Conservation (phyloP, 2,329 filamentous ascomycete species). For the Aspergillus brasiliensis region DNA sequence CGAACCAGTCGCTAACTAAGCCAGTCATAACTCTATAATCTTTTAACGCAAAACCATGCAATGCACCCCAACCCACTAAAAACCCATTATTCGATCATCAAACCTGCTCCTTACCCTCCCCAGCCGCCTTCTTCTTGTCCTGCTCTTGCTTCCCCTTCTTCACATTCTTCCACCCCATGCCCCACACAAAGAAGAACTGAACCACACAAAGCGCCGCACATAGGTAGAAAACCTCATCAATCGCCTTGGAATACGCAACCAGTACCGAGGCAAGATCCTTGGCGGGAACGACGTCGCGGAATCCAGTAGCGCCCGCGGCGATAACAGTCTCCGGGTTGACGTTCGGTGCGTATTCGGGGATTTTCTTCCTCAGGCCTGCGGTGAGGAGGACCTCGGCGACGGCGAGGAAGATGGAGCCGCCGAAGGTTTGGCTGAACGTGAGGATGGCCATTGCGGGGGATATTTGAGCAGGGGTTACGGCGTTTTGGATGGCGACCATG, state of each 20-base stretch:
- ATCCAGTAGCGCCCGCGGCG: conserved; percentile 48
- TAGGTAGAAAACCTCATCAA: conserved; percentile 31
- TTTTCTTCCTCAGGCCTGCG: conserved; percentile 38
- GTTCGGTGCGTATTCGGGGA: conserved; percentile 37
- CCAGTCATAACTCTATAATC: neutral
- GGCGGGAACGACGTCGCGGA: conserved; percentile 38
- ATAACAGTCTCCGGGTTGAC: conserved; percentile 40
- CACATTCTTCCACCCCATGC: conserved; percentile 33
- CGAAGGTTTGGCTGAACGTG: conserved; percentile 45
- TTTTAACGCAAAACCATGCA: neutral
- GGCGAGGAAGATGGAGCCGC: conserved; percentile 54
- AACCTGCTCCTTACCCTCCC: neutral
- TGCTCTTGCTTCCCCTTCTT: conserved; percentile 19
- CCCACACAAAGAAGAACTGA: conserved; percentile 22
- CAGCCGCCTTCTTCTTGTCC: neutral
- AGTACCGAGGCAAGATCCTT: conserved; percentile 33
- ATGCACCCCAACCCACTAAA: too few relatives aligned
- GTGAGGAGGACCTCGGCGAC: conserved; percentile 55
- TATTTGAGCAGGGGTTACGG: conserved; percentile 37
- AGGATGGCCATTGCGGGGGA: conserved; percentile 45
- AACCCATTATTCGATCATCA: neutral
- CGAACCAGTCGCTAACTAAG: neutral
- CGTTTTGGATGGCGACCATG: conserved; percentile 45
- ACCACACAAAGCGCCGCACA: conserved; percentile 17
- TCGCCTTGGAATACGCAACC: conserved; percentile 32